Evolutionary conservation across 139 green algal species (phyloP).

Genomic region (Coelastrella sp.): DNA sequence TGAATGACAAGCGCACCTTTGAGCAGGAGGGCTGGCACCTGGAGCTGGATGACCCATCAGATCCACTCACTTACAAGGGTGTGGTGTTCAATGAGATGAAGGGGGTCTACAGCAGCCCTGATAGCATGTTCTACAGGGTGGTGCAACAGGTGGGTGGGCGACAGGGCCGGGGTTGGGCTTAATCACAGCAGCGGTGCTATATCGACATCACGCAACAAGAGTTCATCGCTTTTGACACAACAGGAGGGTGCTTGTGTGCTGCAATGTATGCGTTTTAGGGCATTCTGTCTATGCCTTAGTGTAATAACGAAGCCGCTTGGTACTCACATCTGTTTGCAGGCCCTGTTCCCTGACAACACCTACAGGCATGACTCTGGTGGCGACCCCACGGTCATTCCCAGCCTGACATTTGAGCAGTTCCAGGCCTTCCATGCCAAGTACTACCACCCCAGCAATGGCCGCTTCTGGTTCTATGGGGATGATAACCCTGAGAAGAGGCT

Average conservation of each 20-base stretch:
- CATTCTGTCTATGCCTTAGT: too few species aligned
- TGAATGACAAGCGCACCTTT: conserved; percentile 91
- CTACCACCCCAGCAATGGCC: conserved; percentile 96
- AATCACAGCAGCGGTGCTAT: too few species aligned
- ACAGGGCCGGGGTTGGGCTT: background rate
- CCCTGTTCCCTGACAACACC: conserved; percentile 90
- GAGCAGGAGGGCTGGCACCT: conserved; percentile 92
- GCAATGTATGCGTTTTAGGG: too few species aligned
- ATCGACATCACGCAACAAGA: too few species aligned
- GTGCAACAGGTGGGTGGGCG: conserved; percentile 74
- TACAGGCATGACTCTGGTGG: conserved; percentile 93
- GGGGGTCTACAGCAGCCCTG: conserved; percentile 98
- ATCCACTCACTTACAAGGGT: conserved; percentile 89
- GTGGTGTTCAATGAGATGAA: conserved; percentile 99
- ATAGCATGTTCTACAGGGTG: conserved; percentile 87
- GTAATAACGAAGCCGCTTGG: too few species aligned
- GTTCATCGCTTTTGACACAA: too few species aligned
- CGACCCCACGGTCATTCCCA: conserved; percentile 92
- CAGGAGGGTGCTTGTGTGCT: too few species aligned
- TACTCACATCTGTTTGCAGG: conserved; percentile 28
- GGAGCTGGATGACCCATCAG: conserved; percentile 86
- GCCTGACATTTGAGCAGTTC: conserved; percentile 97
- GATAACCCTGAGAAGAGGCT: conserved; percentile 92
- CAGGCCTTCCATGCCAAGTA: conserved; percentile 95
- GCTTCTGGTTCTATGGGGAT: conserved; percentile 99